Evolutionary conservation across 2,329 filamentous ascomycete species (phyloP).

Genomic region (Phyllosticta paracitricarpa): DNA sequence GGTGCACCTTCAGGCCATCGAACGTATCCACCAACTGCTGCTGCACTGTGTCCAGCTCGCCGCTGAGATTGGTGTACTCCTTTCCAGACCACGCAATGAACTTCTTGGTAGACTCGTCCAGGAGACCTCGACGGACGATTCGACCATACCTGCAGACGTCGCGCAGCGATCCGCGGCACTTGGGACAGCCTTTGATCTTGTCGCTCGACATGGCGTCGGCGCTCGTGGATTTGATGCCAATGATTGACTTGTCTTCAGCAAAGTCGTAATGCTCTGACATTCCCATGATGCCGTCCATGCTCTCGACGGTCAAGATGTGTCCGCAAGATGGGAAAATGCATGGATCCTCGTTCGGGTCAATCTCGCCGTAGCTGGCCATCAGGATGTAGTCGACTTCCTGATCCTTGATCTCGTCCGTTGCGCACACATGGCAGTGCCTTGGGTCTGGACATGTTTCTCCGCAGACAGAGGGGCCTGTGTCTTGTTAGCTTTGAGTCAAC

Average conservation of each 20-base stretch:
- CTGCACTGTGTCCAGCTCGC: no score
- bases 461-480: slow-evolving; percentile 45
- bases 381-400: slow-evolving; percentile 48
- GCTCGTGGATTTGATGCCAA: slow-evolving; percentile 16
- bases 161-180: slow-evolving; percentile 50
- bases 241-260: slow-evolving; percentile 26
- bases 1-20: no score
- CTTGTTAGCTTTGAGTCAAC: background rate
- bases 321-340: slow-evolving; percentile 54
- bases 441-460: slow-evolving; percentile 50
- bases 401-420: slow-evolving; percentile 25
- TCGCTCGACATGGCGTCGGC: slow-evolving; percentile 20
- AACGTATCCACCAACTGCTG: no score
- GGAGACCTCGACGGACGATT: slow-evolving; percentile 47
- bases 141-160: slow-evolving; percentile 52
- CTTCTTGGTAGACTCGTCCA: slow-evolving; percentile 56
- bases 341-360: slow-evolving; percentile 50
- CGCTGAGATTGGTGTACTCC: no score
- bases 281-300: slow-evolving; percentile 51
- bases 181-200: slow-evolving; percentile 46
- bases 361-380: slow-evolving; percentile 44
- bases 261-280: slow-evolving; percentile 42
- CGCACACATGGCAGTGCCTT: slow-evolving; percentile 50
- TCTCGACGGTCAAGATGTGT: slow-evolving; percentile 51
- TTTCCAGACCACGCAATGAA: slow-evolving; percentile 44